phyloP scores from a whole-genome alignment of 2,329 filamentous ascomycete species.

The Penicillium sp. region DNA sequence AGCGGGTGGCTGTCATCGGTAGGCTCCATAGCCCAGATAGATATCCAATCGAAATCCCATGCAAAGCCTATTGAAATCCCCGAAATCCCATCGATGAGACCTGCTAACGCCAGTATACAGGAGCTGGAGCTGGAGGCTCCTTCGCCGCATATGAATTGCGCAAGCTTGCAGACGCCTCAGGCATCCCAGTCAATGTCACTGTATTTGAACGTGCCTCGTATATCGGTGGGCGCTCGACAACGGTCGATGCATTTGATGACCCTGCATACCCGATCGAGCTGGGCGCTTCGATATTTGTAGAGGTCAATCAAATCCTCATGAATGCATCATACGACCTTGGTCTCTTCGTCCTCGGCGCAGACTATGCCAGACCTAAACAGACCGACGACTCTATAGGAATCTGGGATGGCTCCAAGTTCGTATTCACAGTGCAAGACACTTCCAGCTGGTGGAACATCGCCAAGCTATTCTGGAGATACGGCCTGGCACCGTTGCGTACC shows the following conservation, averaged over 20 bases:
- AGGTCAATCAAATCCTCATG: conserved; percentile 78
- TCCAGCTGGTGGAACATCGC: conserved; percentile 76
- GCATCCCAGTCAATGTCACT: conserved; percentile 73
- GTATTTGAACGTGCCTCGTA: conserved; percentile 78
- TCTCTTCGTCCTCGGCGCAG: conserved; percentile 57
- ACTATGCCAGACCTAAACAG: conserved; percentile 49
- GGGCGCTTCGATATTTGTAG: conserved; percentile 88
- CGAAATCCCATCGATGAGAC: background rate
- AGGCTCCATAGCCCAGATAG: conserved; percentile 3
- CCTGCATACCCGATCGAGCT: conserved; percentile 72
- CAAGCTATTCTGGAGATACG: conserved; percentile 84
- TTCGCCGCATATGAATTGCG: conserved; percentile 82
- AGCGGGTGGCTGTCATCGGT: conserved; percentile 40
- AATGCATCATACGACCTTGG: conserved; percentile 70
- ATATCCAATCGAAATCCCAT: background rate
- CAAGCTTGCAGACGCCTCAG: conserved; percentile 63
- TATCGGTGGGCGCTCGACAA: conserved; percentile 84
- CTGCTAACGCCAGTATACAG: conserved; percentile 46
- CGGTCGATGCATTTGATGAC: conserved; percentile 73
- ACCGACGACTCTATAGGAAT: conserved; percentile 64
- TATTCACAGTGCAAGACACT: conserved; percentile 63
- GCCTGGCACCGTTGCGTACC: conserved; percentile 71
- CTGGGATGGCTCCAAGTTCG: conserved; percentile 78
- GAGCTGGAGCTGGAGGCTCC: conserved; percentile 84
- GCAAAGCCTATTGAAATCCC: background rate